Evolutionary conservation across 2,329 filamentous ascomycete species (phyloP), one percentile per base, ranked within the genome.

Genomic region (Colletotrichum higginsianum): DNA sequence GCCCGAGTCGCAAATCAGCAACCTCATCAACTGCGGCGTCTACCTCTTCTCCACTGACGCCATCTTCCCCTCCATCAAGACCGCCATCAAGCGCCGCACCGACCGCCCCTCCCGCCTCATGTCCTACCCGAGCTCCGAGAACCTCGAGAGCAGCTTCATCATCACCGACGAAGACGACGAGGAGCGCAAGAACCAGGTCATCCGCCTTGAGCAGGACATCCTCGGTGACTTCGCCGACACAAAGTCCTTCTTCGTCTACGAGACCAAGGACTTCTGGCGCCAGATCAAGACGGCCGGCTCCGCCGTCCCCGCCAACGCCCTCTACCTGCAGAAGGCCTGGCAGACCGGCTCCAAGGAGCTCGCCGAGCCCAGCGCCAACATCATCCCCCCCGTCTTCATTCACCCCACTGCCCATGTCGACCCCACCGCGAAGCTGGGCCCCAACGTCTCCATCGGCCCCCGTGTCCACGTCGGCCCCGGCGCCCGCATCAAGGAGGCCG

Each of bases 271-370:
- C 82, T 99, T 99, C 84, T 99, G 96, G 96, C 94, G 96, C 77
- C 96, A 99, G 87, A 98, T 99, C 89, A 99, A 99, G 90, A 98
- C 96, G 2, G 96, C 96, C 72, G 96, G 96, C 72, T 98, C 96
- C 7, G 96, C 96, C 61, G 95, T 99, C 38, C 96, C 96, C 18
- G 96, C 96, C 74, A 98, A 98, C 79, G 96, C 96, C 16, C 89
- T 99, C 44, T 99, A 99, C 84, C 90, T 99, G 66, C 94, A 97
- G 81, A 94, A 98, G 86, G 96, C 96, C 23, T 93, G 93, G 86
- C 96, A 98, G 84, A 89, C 87, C 55, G 91, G 91, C 76, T 94
- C 94, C 49, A 87, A 91, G 64, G 96, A 98, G 85, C 92, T 98
- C 63, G 91, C 94, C 15, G 86, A 91, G 74, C 93, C 95, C 40